Evolutionary conservation across 768 basidiomycete genomes (phyloP).

Genomic region (Naematelia encephala): DNA sequence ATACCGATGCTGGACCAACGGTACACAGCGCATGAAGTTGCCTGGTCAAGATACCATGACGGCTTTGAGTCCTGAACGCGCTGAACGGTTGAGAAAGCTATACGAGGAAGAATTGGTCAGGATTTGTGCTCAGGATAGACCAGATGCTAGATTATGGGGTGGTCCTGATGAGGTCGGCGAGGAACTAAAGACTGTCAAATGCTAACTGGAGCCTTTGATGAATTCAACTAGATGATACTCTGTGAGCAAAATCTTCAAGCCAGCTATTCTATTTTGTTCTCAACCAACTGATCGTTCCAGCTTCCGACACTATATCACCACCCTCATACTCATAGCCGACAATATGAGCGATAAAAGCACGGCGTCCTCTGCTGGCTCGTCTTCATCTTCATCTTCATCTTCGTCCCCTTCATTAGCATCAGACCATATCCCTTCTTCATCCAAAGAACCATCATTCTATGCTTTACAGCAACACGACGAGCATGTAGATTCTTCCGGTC

Average conservation of each 20-base stretch:
- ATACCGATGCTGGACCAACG: slow-evolving; percentile 16
- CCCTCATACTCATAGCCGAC: no score
- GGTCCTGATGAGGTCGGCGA: slow-evolving; percentile 34
- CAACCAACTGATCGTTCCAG: no score
- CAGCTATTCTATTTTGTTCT: no score
- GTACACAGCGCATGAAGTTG: slow-evolving; percentile 35
- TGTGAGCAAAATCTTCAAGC: no score
- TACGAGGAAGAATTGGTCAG: slow-evolving; percentile 74
- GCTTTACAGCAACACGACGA: slow-evolving; percentile 15
- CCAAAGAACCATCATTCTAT: slow-evolving; percentile 11
- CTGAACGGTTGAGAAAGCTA: slow-evolving; percentile 62
- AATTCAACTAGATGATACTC: no score
- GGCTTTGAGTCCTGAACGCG: slow-evolving; percentile 57
- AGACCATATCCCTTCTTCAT: slow-evolving; percentile 5
- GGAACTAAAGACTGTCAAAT: slow-evolving; percentile 20
- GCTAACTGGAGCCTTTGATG: no score
- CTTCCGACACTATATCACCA: no score
- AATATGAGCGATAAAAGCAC: no score
- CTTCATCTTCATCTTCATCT: no score
- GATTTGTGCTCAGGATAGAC: slow-evolving; percentile 43
- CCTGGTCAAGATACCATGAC: slow-evolving; percentile 46
- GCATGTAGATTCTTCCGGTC: slow-evolving; percentile 15
- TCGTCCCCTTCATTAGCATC: no score
- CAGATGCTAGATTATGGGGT: slow-evolving; percentile 48
- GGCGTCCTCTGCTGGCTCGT: no score